Evolutionary conservation across 345 rosid genomes (phyloP).

Genomic region (Boechera stricta): DNA sequence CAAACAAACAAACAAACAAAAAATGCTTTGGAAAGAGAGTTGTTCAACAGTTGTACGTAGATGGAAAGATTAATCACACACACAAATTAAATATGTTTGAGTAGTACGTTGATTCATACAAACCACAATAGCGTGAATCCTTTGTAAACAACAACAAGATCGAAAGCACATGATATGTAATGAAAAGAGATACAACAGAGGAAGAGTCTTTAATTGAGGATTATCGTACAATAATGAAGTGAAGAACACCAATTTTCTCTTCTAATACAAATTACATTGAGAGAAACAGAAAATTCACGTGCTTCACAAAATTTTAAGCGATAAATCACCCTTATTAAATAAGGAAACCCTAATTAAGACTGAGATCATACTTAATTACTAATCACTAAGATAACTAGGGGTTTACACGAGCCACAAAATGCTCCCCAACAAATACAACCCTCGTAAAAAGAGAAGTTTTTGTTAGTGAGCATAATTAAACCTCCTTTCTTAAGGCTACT

Average conservation of each 20-base stretch:
- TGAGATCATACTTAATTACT: conserved; percentile 27
- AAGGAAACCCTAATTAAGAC: neutral
- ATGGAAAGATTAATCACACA: neutral
- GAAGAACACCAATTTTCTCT: conserved; percentile 48
- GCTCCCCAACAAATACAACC: conserved; percentile 48
- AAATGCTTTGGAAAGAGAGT: too few species aligned
- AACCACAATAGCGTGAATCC: neutral
- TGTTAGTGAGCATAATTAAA: conserved; percentile 43
- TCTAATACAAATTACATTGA: conserved; percentile 38
- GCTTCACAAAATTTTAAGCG: conserved; percentile 42
- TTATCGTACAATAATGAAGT: conserved; percentile 39
- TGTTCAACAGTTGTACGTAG: too few species aligned
- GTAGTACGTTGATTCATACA: conserved; percentile 4
- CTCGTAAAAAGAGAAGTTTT: conserved; percentile 43
- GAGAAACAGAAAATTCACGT: conserved; percentile 47
- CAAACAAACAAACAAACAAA: too few species aligned
- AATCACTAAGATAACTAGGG: conserved; percentile 36
- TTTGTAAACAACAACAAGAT: conserved; percentile 7
- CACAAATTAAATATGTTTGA: neutral
- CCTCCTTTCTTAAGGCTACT: conserved; percentile 23
- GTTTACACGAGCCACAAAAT: conserved; percentile 36
- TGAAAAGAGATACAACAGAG: conserved; percentile 19
- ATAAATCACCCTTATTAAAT: conserved; percentile 24
- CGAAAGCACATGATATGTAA: conserved; percentile 5
- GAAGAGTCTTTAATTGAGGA: conserved; percentile 34